These are phyloP conservation scores for Sungouiella thailandica DNA, from an alignment of 805 yeast genomes.

Conservation along the genomic window DNA sequence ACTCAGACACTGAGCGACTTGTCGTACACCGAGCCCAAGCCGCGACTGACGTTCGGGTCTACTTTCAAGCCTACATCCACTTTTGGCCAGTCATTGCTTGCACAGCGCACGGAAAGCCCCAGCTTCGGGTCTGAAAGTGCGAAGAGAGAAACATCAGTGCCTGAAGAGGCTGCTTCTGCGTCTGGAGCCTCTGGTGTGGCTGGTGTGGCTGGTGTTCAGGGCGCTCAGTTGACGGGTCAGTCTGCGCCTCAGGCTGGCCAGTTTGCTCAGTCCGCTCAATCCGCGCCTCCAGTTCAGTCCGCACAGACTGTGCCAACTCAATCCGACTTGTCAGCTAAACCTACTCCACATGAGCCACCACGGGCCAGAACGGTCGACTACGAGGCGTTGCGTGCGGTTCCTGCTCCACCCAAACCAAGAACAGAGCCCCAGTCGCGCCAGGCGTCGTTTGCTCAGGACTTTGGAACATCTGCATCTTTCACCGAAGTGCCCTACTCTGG, in stretches of 20 bases:
- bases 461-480: too few species aligned
- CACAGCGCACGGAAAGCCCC: constrained; percentile 13
- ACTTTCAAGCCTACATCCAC: constrained; percentile 76
- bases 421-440: not conserved
- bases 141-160: too few species aligned
- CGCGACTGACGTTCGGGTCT: constrained; percentile 28
- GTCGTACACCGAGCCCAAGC: constrained; percentile 26
- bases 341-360: not conserved
- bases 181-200: constrained; percentile 17
- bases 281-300: too few species aligned
- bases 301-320: not conserved
- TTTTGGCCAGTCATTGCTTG: constrained; percentile 72
- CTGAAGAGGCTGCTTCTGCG: not conserved
- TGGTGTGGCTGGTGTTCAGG: constrained; percentile 25
- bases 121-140: constrained; percentile 35
- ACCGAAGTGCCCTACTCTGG: not conserved
- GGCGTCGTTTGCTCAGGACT: not conserved
- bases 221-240: too few species aligned
- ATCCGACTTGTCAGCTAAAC: too few species aligned
- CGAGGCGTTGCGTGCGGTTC: constrained; percentile 46
- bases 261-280: too few species aligned
- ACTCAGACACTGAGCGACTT: constrained; percentile 31
- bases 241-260: constrained; percentile 2
- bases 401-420: constrained; percentile 28
- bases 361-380: constrained; percentile 30